phyloP scores from a whole-genome alignment of 169 alveolate genomes.

The Toxoplasma gondii region DNA sequence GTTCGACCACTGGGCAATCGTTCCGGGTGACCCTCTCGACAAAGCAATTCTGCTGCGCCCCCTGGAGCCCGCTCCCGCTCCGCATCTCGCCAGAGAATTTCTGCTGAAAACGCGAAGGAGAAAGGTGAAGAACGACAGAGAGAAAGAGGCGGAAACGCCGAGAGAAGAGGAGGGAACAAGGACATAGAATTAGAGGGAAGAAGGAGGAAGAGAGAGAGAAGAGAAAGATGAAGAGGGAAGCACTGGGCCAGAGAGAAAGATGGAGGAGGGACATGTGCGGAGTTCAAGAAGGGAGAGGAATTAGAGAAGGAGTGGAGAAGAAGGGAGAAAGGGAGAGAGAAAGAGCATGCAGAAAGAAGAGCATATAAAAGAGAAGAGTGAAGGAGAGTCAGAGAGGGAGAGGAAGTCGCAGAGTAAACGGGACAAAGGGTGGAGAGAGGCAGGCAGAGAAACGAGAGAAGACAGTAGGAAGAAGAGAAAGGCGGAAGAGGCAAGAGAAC shows the following conservation, averaged over 20 bases:
- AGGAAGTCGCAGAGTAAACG: neutral
- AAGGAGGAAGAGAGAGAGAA: neutral
- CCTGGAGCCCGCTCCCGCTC: conserved; percentile 97
- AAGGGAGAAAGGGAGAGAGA: neutral
- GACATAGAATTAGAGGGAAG: neutral
- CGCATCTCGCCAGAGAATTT: conserved; percentile 98
- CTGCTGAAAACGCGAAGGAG: conserved; percentile 98
- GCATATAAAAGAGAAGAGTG: neutral
- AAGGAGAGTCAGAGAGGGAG: neutral
- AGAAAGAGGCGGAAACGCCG: neutral
- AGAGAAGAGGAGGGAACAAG: neutral
- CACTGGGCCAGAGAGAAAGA: no score
- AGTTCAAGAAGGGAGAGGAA: neutral
- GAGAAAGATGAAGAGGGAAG: no score
- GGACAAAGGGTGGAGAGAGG: neutral
- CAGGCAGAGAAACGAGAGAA: neutral
- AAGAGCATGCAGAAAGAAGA: no score
- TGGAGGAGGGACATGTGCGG: no score
- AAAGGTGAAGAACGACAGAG: conserved; percentile 80
- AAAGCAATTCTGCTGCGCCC: conserved; percentile 93
- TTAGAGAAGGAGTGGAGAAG: neutral
- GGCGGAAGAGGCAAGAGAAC: no score
- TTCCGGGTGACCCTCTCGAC: conserved; percentile 99
- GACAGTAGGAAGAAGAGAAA: neutral
- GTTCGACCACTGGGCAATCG: conserved; percentile 97